Evolutionary conservation across 2,329 filamentous ascomycete genomes (phyloP).

Genomic region (Zopfia rhizophila): DNA sequence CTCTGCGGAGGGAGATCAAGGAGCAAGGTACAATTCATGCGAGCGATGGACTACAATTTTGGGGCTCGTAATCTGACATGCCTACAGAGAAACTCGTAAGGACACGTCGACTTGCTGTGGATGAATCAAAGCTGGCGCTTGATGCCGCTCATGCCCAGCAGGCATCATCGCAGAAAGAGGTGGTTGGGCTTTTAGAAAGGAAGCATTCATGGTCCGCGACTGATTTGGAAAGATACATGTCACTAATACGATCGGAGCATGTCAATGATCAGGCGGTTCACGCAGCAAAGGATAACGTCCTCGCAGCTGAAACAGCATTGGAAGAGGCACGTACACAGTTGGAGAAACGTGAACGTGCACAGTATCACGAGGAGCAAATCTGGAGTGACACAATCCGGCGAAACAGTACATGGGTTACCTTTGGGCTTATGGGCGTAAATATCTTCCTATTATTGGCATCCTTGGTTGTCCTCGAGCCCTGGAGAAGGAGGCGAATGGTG

Average conservation of each 20-base stretch:
- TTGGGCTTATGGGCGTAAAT: conserved; percentile 97
- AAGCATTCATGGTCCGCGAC: conserved; percentile 90
- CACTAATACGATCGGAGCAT: conserved; percentile 91
- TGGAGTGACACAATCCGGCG: conserved; percentile 98
- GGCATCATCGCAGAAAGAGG: conserved; percentile 91
- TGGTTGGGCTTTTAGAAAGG: conserved; percentile 90
- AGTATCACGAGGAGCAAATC: conserved; percentile 99
- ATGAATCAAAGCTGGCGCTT: conserved; percentile 77
- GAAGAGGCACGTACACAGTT: conserved; percentile 80
- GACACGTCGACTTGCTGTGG: conserved; percentile 69
- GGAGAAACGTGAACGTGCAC: conserved; percentile 83
- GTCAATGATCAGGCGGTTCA: conserved; percentile 87
- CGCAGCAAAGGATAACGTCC: conserved; percentile 75
- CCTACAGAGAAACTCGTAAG: conserved; percentile 67
- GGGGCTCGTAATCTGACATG: conserved; percentile 17
- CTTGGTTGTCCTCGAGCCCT: conserved; percentile 91
- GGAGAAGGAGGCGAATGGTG: conserved; percentile 83
- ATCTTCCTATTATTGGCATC: conserved; percentile 87
- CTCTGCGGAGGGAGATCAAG: conserved; percentile 81
- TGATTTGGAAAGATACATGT: conserved; percentile 94
- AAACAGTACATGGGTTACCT: conserved; percentile 98
- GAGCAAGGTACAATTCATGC: conserved; percentile 63
- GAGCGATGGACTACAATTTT: no score
- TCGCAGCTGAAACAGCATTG: conserved; percentile 79
- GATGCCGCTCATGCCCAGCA: conserved; percentile 85